phyloP scores from a whole-genome alignment of 2,329 filamentous ascomycete genomes.

The Botrytis deweyae region DNA sequence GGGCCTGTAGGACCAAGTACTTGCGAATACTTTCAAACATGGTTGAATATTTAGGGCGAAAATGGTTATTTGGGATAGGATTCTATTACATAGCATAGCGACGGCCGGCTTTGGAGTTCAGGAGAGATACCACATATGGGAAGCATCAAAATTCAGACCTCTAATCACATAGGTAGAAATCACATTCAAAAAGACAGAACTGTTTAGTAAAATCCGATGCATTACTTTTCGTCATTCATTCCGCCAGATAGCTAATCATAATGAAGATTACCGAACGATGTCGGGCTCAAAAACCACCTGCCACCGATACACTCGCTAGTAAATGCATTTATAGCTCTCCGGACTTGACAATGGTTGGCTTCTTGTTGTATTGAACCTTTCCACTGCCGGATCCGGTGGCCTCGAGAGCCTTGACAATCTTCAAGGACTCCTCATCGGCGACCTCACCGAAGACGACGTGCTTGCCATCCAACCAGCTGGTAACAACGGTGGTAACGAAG shows the following conservation, averaged over 20 bases:
- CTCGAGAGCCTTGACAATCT: slow-evolving; percentile 61
- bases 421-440: slow-evolving; percentile 41
- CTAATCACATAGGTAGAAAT: background rate
- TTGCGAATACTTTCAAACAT: slow-evolving; percentile 88
- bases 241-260: slow-evolving; percentile 22
- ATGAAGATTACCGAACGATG: slow-evolving; percentile 20
- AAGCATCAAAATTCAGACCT: background rate
- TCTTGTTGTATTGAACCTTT: slow-evolving; percentile 54
- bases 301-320: slow-evolving; percentile 42
- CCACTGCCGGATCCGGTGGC: slow-evolving; percentile 57
- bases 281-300: slow-evolving; percentile 22
- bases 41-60: slow-evolving; percentile 54
- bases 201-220: slow-evolving; percentile 21
- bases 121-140: slow-evolving; percentile 36
- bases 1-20: slow-evolving; percentile 86
- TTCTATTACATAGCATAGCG: slow-evolving; percentile 37
- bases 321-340: slow-evolving; percentile 39
- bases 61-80: slow-evolving; percentile 14
- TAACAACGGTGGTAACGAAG: slow-evolving; percentile 95
- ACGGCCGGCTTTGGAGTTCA: slow-evolving; percentile 34
- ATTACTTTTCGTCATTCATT: slow-evolving; percentile 21
- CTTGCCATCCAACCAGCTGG: slow-evolving; percentile 91
- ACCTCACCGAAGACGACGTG: slow-evolving; percentile 92
- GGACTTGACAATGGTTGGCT: slow-evolving; percentile 56
- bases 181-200: slow-evolving; percentile 6